These are phyloP conservation scores for Salix caprea DNA, from an alignment of 345 rosid species.

Conservation along the genomic window DNA sequence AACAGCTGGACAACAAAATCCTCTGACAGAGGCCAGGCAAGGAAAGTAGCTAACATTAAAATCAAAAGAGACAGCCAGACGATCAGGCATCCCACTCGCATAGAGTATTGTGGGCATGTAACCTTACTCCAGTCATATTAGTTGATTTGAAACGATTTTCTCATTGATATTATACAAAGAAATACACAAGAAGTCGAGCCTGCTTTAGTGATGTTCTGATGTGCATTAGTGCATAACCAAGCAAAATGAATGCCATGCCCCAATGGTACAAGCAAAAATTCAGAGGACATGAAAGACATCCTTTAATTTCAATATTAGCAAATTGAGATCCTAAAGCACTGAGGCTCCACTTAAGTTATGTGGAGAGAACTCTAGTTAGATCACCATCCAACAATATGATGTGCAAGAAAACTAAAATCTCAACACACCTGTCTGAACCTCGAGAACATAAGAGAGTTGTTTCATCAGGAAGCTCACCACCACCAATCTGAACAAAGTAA, in stretches of 20 bases:
- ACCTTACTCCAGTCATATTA: neutral
- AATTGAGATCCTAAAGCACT: slow-evolving; percentile 6
- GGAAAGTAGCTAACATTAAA: neutral
- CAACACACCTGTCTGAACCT: slow-evolving; percentile 88
- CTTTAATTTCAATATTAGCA: neutral
- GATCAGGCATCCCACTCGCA: neutral
- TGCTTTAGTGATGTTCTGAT: neutral
- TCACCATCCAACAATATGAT: slow-evolving; percentile 1
- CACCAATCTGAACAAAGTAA: slow-evolving; percentile 65
- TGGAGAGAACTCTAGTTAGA: neutral
- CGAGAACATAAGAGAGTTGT: slow-evolving; percentile 77
- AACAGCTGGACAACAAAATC: neutral
- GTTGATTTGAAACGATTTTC: neutral
- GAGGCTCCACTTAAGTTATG: slow-evolving; percentile 3
- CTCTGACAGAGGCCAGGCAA: neutral
- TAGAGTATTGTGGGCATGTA: neutral
- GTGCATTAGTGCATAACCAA: neutral
- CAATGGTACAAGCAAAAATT: neutral
- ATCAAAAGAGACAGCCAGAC: neutral
- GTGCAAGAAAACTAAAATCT: neutral
- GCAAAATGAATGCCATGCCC: neutral
- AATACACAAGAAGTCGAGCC: neutral
- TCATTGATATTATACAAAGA: neutral
- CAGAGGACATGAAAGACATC: neutral
- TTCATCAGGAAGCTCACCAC: slow-evolving; percentile 86